phyloP scores from a whole-genome alignment of 2,329 filamentous ascomycete genomes.

The Corniculantispora saksenae region DNA sequence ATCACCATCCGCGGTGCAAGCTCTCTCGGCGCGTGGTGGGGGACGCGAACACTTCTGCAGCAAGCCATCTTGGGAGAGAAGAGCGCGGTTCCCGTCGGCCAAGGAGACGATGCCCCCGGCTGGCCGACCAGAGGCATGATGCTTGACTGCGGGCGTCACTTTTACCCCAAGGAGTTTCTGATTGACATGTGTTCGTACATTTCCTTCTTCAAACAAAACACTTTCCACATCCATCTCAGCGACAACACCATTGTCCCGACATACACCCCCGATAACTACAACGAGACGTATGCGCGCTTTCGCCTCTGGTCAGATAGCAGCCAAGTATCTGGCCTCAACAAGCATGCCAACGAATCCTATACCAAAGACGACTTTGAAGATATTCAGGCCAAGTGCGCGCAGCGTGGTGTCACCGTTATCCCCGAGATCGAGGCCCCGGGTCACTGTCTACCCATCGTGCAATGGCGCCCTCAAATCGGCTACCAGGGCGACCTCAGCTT shows the following conservation, averaged over 20 bases:
- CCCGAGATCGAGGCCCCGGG: constrained; percentile 63
- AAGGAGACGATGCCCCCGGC: constrained; percentile 49
- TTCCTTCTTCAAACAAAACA: constrained; percentile 63
- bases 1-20: constrained; percentile 53
- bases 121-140: constrained; percentile 51
- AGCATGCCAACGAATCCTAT: constrained; percentile 56
- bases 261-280: constrained; percentile 48
- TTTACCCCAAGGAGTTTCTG: constrained; percentile 55
- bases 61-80: constrained; percentile 45
- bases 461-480: constrained; percentile 60
- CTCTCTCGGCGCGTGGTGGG: constrained; percentile 58
- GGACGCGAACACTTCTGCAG: constrained; percentile 55
- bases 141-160: constrained; percentile 57
- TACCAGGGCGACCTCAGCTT: constrained; percentile 48
- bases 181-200: constrained; percentile 60
- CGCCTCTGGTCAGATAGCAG: constrained; percentile 51
- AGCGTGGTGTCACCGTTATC: constrained; percentile 57
- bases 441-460: constrained; percentile 56
- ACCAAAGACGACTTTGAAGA: constrained; percentile 50
- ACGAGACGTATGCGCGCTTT: constrained; percentile 57
- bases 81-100: constrained; percentile 43
- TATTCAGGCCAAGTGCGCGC: constrained; percentile 53
- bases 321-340: constrained; percentile 50
- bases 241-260: constrained; percentile 54
- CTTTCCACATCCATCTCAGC: constrained; percentile 58